Conservation (phyloP, 2,329 filamentous ascomycete species). For the Claviceps spartinae region DNA sequence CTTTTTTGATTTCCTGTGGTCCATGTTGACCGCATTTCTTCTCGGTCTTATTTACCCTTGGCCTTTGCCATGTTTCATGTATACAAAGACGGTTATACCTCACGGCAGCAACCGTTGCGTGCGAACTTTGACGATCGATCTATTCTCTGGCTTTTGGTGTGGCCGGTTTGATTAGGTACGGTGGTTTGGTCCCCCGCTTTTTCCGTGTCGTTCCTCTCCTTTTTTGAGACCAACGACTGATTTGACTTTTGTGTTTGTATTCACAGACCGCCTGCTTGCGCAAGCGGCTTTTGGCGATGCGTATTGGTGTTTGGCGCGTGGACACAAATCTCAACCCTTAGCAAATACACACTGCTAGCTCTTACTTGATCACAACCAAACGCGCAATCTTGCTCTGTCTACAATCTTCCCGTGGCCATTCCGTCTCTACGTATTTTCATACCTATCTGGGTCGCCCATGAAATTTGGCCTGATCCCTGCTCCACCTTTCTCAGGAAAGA, state of each 20-base stretch:
- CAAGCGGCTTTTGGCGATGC: slow-evolving; percentile 2
- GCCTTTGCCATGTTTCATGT: slow-evolving; percentile 6
- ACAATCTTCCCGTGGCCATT: not conserved
- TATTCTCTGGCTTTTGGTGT: not conserved
- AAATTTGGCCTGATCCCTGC: too few relatives aligned
- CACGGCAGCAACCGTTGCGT: slow-evolving; percentile 21
- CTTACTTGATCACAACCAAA: not conserved
- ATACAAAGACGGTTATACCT: slow-evolving; percentile 25
- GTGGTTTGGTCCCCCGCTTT: not conserved
- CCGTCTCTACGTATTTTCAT: not conserved
- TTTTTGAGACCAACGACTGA: not conserved
- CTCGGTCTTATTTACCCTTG: not conserved
- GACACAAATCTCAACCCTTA: slow-evolving; percentile 1
- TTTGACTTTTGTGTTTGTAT: not conserved
- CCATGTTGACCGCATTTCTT: slow-evolving; percentile 8
- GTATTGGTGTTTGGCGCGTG: slow-evolving; percentile 4
- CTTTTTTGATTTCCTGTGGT: not conserved
- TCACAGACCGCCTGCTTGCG: slow-evolving; percentile 3
- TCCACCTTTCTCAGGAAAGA: not conserved
- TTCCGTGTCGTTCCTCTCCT: not conserved
- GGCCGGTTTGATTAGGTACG: not conserved
- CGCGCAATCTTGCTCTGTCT: not conserved
- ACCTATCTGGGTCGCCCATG: too few relatives aligned
- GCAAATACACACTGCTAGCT: slow-evolving; percentile 3
- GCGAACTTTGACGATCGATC: slow-evolving; percentile 10